Evolutionary conservation across 2,329 filamentous ascomycete genomes (phyloP).

Genomic region (Trichoderma guizhouense): DNA sequence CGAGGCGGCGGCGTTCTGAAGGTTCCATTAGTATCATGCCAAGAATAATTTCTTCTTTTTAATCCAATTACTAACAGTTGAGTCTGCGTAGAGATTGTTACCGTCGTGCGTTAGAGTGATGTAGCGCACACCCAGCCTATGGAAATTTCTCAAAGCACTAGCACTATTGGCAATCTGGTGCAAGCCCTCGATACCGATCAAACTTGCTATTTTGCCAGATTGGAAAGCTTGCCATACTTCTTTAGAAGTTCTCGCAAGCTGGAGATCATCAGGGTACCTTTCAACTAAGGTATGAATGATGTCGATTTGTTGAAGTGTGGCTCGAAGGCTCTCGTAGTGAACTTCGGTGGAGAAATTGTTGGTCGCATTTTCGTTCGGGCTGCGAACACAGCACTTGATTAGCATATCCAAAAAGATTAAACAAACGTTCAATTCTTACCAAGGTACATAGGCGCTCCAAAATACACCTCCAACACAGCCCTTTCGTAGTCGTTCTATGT

Average conservation of each 20-base stretch:
- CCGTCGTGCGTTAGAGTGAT: conserved; percentile 76
- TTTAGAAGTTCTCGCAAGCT: conserved; percentile 53
- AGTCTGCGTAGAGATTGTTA: conserved; percentile 19
- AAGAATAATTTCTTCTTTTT: not conserved
- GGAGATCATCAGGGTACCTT: conserved; percentile 64
- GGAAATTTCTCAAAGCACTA: conserved; percentile 66
- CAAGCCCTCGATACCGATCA: conserved; percentile 74
- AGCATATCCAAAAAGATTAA: not conserved
- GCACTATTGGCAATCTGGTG: conserved; percentile 84
- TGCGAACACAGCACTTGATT: not conserved
- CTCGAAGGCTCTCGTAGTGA: conserved; percentile 37
- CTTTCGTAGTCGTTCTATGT: conserved; percentile 65
- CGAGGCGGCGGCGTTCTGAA: not conserved
- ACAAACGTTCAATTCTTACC: conserved; percentile 48
- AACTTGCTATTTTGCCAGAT: conserved; percentile 62
- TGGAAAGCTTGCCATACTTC: conserved; percentile 58
- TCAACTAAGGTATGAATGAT: conserved; percentile 58
- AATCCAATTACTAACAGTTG: not conserved
- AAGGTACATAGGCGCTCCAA: conserved; percentile 77
- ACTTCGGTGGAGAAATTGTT: not conserved
- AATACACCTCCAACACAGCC: conserved; percentile 75
- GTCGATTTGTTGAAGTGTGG: conserved; percentile 68
- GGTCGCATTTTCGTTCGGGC: not conserved
- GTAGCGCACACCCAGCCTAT: conserved; percentile 74
- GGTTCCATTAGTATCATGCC: not conserved